These are phyloP conservation scores for Lactarius indigo DNA, from an alignment of 768 basidiomycete genomes.

Conservation along the genomic window DNA sequence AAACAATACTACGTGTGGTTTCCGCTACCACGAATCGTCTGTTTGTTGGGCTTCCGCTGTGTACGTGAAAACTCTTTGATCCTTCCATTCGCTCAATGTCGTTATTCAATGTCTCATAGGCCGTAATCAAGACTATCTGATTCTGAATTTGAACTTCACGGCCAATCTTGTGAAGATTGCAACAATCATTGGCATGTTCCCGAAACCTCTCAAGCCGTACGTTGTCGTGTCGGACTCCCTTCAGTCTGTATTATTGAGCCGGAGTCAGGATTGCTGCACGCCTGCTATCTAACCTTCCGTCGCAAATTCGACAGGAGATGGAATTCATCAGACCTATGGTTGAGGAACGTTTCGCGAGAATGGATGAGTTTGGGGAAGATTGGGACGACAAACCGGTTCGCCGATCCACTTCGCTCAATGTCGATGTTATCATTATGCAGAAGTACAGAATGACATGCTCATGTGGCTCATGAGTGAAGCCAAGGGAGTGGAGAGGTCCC, in stretches of 20 bases:
- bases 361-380: constrained; percentile 1
- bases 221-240: neutral
- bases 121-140: neutral
- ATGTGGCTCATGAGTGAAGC: constrained; percentile 40
- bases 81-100: neutral
- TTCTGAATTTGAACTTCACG: neutral
- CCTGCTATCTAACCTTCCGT: neutral
- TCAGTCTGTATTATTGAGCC: neutral
- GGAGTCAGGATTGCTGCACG: neutral
- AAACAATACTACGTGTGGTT: neutral
- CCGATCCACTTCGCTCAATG: neutral
- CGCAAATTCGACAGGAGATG: neutral
- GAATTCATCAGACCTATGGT: constrained; percentile 7
- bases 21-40: neutral
- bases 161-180: neutral
- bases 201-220: neutral
- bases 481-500: constrained; percentile 31
- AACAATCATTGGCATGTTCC: neutral
- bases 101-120: neutral
- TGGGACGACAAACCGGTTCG: constrained; percentile 12
- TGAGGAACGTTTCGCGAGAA: neutral
- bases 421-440: neutral
- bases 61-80: neutral
- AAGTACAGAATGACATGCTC: constrained; percentile 37
- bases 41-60: neutral